Percentiles rank a stretch among this genome's conserved stretches.
Evolutionary conservation across 73 alveolate genomes (phyloP).

Genomic region (Stentor coeruleus): DNA sequence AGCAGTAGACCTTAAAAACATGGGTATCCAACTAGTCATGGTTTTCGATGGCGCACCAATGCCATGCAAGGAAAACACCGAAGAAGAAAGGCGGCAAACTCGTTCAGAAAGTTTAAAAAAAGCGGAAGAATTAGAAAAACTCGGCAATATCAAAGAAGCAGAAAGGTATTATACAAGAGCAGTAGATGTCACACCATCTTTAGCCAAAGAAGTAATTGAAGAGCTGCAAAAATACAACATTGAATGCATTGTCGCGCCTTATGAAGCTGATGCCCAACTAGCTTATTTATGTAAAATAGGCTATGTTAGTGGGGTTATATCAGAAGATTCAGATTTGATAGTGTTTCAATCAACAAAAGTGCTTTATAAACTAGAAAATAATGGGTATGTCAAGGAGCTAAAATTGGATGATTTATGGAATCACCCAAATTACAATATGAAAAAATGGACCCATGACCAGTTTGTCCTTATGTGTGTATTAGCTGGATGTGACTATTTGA

Average conservation of each 20-base stretch:
- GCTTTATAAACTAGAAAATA: conserved; percentile 66
- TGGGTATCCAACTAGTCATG: conserved; percentile 79
- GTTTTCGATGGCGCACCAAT: conserved; percentile 97
- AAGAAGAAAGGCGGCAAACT: conserved; percentile 62
- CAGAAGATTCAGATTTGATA: conserved; percentile 98
- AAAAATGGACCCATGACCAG: conserved; percentile 67
- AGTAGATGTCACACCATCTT: conserved; percentile 82
- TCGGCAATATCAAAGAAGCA: conserved; percentile 38
- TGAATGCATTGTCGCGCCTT: conserved; percentile 96
- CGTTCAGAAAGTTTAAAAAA: conserved; percentile 53
- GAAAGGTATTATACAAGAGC: conserved; percentile 70
- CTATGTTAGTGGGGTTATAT: conserved; percentile 81
- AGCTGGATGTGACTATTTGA: conserved; percentile 98
- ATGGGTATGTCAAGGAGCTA: conserved; percentile 63
- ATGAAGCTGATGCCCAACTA: conserved; percentile 99
- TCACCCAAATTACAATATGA: conserved; percentile 58
- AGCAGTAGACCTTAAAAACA: conserved; percentile 62
- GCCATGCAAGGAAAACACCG: conserved; percentile 84
- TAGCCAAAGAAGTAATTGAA: conserved; percentile 76
- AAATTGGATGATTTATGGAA: conserved; percentile 46
- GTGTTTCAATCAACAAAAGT: conserved; percentile 90
- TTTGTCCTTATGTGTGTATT: conserved; percentile 84
- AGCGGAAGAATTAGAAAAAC: conserved; percentile 44
- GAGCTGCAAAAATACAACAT: conserved; percentile 42
- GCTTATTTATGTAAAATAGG: conserved; percentile 78